phyloP scores from a whole-genome alignment of 2,329 filamentous ascomycete species.

The Venturia pyrina region DNA sequence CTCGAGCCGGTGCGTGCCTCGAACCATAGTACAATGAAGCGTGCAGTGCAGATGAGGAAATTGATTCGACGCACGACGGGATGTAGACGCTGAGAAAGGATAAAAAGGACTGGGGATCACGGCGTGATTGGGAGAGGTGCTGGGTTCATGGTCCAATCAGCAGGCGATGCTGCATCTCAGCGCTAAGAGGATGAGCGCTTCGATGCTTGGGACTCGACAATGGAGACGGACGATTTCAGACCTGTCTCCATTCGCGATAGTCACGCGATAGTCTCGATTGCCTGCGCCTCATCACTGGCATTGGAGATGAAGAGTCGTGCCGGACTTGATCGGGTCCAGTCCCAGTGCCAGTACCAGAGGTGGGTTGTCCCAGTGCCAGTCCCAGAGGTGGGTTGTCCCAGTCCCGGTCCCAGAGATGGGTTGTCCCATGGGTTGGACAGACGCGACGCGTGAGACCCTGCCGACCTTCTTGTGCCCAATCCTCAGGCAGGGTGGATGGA shows the following conservation, averaged over 20 bases:
- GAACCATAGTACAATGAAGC: not conserved
- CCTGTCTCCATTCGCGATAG: not conserved
- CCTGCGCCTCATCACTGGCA: not conserved
- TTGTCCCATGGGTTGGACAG: slow-evolving; percentile 12
- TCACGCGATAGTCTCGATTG: not conserved
- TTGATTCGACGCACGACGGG: not conserved
- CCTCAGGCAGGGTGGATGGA: not conserved
- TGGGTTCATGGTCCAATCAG: not conserved
- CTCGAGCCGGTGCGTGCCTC: slow-evolving; percentile 1
- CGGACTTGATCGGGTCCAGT: slow-evolving; percentile 5
- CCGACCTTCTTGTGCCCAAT: not conserved
- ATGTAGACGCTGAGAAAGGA: not conserved
- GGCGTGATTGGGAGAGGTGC: not conserved
- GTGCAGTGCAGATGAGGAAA: not conserved
- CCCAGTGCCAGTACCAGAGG: no score
- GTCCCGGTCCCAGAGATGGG: no score
- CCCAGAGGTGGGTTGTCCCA: no score
- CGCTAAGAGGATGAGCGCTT: slow-evolving; percentile 2
- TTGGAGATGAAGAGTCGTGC: not conserved
- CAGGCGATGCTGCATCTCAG: not conserved
- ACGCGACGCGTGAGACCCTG: slow-evolving; percentile 14
- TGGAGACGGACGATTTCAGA: not conserved
- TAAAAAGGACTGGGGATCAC: not conserved
- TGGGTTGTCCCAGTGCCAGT: no score
- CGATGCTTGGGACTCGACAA: not conserved